Evolutionary conservation across 352 stramenopile species (phyloP), one percentile per base, ranked within the genome.

Genomic region (Phytophthora melonis): DNA sequence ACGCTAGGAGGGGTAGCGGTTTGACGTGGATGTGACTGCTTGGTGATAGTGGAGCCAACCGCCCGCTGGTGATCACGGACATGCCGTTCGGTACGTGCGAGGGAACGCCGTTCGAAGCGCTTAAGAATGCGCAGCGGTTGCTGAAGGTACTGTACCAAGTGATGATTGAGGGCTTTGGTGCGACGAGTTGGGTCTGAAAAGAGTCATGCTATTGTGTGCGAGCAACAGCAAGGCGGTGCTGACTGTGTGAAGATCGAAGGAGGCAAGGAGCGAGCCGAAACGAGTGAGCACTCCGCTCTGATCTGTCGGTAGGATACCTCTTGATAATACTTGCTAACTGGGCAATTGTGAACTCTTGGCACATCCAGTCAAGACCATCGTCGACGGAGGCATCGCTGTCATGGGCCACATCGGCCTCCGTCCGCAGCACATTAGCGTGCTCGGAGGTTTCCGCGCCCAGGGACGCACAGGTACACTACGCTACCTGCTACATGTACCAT

Each of bases 211-310:
- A 57, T 23, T 39, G 16, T 25, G 23, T 25, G 23, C 23, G 23
- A 2, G 23, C 23, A 25, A 25, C 58, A 99, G 88, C 97, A 99
- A 87, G 97, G 93, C 23, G 91, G 93, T 27, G 97, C 98, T 19
- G 98, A 99, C 79, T 98, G 94, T 58, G 97, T 99, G 36, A 99
- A 99, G 84, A 93, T 99, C 27, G 98, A 99, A 86, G 98, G 98
- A 65, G 92, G 97, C n/a, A 77, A 81, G 23, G 90, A 97, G 34
- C 81, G 91, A 7, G 82, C 85, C 1, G 68, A 97, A 63, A 96
- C 79, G 14, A 89, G 86, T 96, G 74, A 56, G 55, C 23, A 25
- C 23, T 25, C 23, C 23, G 34, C 2, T 43, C 30, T 30, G 11
- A 39, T 70, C 52, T 36, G 5, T 27, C 52, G 47, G 5, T 27